Evolutionary conservation across 1,284 basidiomycete genomes (phyloP), one percentile per base, ranked within the genome.

Genomic region (Grifola frondosa): DNA sequence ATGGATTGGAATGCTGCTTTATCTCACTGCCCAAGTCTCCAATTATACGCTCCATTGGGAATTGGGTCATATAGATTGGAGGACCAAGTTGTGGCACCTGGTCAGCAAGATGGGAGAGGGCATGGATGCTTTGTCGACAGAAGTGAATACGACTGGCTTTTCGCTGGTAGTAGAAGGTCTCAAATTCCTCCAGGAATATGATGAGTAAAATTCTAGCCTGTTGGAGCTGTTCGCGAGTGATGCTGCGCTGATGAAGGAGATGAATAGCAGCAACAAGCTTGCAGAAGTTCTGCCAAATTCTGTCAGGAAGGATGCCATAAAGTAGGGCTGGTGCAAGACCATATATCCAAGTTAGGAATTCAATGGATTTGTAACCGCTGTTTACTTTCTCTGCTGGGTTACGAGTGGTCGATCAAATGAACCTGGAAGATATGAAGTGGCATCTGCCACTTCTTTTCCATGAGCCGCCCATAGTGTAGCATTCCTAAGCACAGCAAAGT

Each of bases 401-500:
- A 4, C 54, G 52, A 8, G 62, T 1, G 57, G 51, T 2, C 53
- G 51, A 20, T 56, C 61, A 39, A 59, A 63, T 0, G 53, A 59
- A 2, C 52, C 52, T 10, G 61, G 62, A 2, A 63, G 49, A 30
- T 56, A 56, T 4, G 22, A 28, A 0, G 34, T 34, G 1, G 49
- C 49, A 20, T n/a, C 32, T 4, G 49, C 59, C 29, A 64, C 56
- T 0, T 17, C 26, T 16, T 39, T 10, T 1, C 60, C 71, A 56
- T 73, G 70, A 6, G 26, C 30, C 12, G 48, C 53, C 71, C 71
- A 73, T 0, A 40, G 30, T 2, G 23, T 32, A 48, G 11, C 65
- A 58, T 35, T 32, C 13, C 16, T 42, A 4, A 70, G 48, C 1
- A 61, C 51, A 5, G 48, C 58, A 67, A 67, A 73, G 19, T 53